Evolutionary conservation across 1,284 basidiomycete species (phyloP).

Genomic region (Ceratobasidium sp.): DNA sequence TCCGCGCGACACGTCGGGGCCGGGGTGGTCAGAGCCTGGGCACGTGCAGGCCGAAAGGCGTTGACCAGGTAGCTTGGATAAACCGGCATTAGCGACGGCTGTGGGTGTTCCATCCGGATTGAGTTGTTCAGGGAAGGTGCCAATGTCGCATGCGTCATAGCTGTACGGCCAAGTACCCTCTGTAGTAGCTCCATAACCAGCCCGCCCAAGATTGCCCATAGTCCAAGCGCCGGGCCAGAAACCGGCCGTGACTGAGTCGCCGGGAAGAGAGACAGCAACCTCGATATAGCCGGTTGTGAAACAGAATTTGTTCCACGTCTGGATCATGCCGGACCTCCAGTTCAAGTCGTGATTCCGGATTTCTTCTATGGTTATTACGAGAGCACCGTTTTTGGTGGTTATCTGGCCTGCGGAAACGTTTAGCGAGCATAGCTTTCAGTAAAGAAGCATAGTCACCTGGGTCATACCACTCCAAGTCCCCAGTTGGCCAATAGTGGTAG

Average conservation of each 20-base stretch:
- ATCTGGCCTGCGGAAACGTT: slow-evolving; percentile 41
- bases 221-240: slow-evolving; percentile 68
- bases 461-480: slow-evolving; percentile 85
- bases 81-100: slow-evolving; percentile 52
- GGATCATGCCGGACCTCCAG: slow-evolving; percentile 73
- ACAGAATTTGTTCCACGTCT: slow-evolving; percentile 91
- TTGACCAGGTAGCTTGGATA: slow-evolving; percentile 63
- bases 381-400: slow-evolving; percentile 64
- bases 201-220: slow-evolving; percentile 74
- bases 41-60: slow-evolving; percentile 64
- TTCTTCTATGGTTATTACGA: slow-evolving; percentile 71
- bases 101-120: slow-evolving; percentile 59
- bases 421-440: slow-evolving; percentile 52
- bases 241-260: slow-evolving; percentile 70
- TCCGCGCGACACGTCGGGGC: slow-evolving; percentile 60
- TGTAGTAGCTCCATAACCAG: slow-evolving; percentile 74
- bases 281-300: slow-evolving; percentile 94
- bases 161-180: slow-evolving; percentile 77
- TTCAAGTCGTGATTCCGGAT: slow-evolving; percentile 72
- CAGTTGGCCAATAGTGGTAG: slow-evolving; percentile 73
- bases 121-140: slow-evolving; percentile 84
- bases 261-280: slow-evolving; percentile 76
- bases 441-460: slow-evolving; percentile 65
- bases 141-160: slow-evolving; percentile 78
- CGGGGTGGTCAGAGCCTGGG: slow-evolving; percentile 67